A percentile compares a stretch with the other conserved stretches of the same genome.
phyloP scores from a whole-genome alignment of 768 basidiomycete species.

The Lactarius evosmus region DNA sequence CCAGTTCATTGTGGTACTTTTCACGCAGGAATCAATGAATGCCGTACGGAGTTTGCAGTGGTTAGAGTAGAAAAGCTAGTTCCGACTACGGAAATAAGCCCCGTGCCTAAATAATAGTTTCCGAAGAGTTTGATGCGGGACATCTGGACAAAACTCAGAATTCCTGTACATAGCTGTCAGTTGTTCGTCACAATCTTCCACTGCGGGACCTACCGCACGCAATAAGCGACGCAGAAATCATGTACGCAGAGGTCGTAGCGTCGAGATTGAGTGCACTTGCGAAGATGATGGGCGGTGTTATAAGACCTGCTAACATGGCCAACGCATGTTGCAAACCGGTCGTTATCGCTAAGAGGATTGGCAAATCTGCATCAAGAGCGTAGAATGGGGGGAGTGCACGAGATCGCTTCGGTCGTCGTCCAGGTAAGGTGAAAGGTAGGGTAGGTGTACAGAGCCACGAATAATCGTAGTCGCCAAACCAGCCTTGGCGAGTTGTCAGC shows the following conservation, averaged over 20 bases:
- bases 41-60: conserved; percentile 61
- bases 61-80: conserved; percentile 77
- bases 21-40: background rate
- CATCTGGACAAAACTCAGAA: conserved; percentile 77
- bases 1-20: background rate
- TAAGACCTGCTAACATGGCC: conserved; percentile 79
- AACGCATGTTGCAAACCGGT: conserved; percentile 74
- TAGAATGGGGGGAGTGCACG: conserved; percentile 65
- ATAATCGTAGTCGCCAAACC: conserved; percentile 86
- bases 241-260: conserved; percentile 57
- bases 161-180: conserved; percentile 43
- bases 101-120: conserved; percentile 74
- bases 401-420: conserved; percentile 29
- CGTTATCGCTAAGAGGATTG: conserved; percentile 67
- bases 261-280: conserved; percentile 61
- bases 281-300: conserved; percentile 82
- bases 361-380: conserved; percentile 66
- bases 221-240: conserved; percentile 80
- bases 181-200: background rate
- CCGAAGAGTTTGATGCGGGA: conserved; percentile 58
- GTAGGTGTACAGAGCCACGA: conserved; percentile 64
- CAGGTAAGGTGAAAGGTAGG: conserved; percentile 51
- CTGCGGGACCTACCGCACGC: conserved; percentile 57
- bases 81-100: conserved; percentile 76
- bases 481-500: conserved; percentile 56